phyloP scores from a whole-genome alignment of 2,329 filamentous ascomycete species.

The Sarocladium kiliense region DNA sequence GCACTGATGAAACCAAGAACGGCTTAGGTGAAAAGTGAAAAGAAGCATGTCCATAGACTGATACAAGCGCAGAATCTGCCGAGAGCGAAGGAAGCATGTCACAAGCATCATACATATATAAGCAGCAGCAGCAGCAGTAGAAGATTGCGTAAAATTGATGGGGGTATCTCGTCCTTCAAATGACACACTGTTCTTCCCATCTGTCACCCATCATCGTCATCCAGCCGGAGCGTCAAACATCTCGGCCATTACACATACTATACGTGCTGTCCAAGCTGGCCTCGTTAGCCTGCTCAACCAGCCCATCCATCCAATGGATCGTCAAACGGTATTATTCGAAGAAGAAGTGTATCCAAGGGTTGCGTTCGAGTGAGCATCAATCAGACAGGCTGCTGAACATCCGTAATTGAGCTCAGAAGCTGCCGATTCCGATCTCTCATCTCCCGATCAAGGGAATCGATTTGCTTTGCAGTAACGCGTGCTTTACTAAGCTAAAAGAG shows the following conservation, averaged over 20 bases:
- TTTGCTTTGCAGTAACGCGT: conserved; percentile 40
- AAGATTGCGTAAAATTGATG: conserved; percentile 5
- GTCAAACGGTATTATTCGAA: not conserved
- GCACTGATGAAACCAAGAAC: not conserved
- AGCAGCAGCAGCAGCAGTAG: too few relatives aligned
- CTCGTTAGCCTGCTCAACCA: not conserved
- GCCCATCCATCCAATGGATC: not conserved
- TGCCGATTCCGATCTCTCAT: conserved; percentile 51
- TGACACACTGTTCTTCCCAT: not conserved
- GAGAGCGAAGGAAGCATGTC: too few relatives aligned
- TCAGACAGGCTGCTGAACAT: conserved; percentile 14
- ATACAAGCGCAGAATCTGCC: too few relatives aligned
- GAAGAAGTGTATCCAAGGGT: not conserved
- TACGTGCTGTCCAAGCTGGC: not conserved
- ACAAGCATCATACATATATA: too few relatives aligned
- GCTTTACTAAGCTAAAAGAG: conserved; percentile 37
- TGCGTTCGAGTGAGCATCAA: too few relatives aligned
- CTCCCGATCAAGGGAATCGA: conserved; percentile 50
- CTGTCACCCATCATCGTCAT: not conserved
- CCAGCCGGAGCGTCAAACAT: not conserved
- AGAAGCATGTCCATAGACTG: too few relatives aligned
- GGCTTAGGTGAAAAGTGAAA: too few relatives aligned
- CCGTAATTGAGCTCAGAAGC: conserved; percentile 20
- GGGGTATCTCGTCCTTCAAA: conserved; percentile 7
- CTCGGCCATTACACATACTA: not conserved